Evolutionary conservation across 495 filamentous ascomycete species (phyloP).

Genomic region (Pyrenula massariospora): DNA sequence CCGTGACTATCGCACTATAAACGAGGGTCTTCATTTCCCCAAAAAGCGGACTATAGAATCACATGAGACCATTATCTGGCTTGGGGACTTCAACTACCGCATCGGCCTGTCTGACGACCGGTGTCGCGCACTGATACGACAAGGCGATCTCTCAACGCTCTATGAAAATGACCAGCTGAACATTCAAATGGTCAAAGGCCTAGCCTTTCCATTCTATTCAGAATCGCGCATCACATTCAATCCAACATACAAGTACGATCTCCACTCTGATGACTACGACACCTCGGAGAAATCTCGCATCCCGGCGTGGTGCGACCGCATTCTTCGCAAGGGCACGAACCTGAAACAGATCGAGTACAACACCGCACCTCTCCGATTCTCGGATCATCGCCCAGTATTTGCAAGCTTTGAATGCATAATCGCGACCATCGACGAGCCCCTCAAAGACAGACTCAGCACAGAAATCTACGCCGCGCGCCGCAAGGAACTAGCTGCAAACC

Average conservation of each 20-base stretch:
- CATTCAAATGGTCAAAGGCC: constrained; percentile 87
- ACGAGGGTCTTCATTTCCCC: constrained; percentile 78
- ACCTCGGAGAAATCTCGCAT: constrained; percentile 94
- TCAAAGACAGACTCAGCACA: constrained; percentile 56
- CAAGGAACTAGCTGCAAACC: constrained; percentile 18
- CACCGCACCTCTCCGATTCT: constrained; percentile 68
- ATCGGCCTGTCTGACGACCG: constrained; percentile 76
- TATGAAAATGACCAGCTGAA: constrained; percentile 96
- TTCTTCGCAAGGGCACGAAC: constrained; percentile 74
- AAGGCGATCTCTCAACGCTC: constrained; percentile 60
- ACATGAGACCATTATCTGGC: constrained; percentile 92
- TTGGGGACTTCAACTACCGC: constrained; percentile 97
- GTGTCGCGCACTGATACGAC: constrained; percentile 60
- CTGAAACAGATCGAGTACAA: constrained; percentile 74
- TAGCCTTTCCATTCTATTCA: constrained; percentile 81
- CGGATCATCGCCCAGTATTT: constrained; percentile 89
- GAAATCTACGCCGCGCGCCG: constrained; percentile 62
- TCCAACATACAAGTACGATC: constrained; percentile 92
- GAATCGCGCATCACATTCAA: constrained; percentile 75
- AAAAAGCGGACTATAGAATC: constrained; percentile 80
- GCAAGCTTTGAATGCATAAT: constrained; percentile 77
- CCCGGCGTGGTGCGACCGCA: constrained; percentile 93
- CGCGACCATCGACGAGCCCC: constrained; percentile 60
- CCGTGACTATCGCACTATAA: constrained; percentile 82
- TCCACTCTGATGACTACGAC: constrained; percentile 80